Percentiles rank a stretch among this genome's conserved stretches.
Conservation (phyloP, 2,329 filamentous ascomycete species). For the Cladophialophora psammophila region DNA sequence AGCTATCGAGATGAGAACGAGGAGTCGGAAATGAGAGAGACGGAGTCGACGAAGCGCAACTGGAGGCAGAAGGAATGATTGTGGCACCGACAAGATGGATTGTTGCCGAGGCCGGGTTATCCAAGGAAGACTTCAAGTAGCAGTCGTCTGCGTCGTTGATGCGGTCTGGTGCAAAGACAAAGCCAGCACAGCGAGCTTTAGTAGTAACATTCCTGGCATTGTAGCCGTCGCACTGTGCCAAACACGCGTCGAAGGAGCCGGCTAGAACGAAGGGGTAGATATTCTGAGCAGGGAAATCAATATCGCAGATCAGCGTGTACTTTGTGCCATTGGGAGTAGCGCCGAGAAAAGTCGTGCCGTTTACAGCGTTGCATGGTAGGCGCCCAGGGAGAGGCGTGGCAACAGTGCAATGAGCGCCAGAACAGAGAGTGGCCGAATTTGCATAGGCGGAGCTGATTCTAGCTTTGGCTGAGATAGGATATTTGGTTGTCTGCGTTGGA, state of each 20-base stretch:
- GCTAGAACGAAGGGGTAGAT: slow-evolving; percentile 42
- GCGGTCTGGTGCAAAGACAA: slow-evolving; percentile 42
- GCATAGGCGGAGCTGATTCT: slow-evolving; percentile 6
- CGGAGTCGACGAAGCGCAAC: slow-evolving; percentile 5
- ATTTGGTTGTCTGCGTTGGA: slow-evolving; percentile 18
- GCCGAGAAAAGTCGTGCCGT: slow-evolving; percentile 37
- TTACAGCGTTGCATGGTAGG: slow-evolving; percentile 37
- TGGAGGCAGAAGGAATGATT: slow-evolving; percentile 7
- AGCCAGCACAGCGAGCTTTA: slow-evolving; percentile 36
- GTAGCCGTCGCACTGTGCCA: slow-evolving; percentile 41
- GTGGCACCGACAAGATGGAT: slow-evolving; percentile 41
- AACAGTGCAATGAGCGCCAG: slow-evolving; percentile 20
- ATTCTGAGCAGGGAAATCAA: slow-evolving; percentile 41
- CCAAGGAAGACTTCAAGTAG: slow-evolving; percentile 43
- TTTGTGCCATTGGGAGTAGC: slow-evolving; percentile 24
- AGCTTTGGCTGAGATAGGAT: slow-evolving; percentile 24
- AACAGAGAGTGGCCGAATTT: slow-evolving; percentile 22
- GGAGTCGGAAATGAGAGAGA: slow-evolving; percentile 6
- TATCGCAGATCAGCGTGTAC: slow-evolving; percentile 42
- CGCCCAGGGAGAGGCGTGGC: slow-evolving; percentile 10
- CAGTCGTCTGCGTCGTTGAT: slow-evolving; percentile 41
- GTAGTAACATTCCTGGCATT: slow-evolving; percentile 34
- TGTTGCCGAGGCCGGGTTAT: slow-evolving; percentile 35
- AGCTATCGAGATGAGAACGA: neutral
- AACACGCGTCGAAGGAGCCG: slow-evolving; percentile 41